A percentile compares a stretch with the other conserved stretches of the same genome.
phyloP scores from a whole-genome alignment of 805 yeast species.

The Barnettozyma botsteinii region DNA sequence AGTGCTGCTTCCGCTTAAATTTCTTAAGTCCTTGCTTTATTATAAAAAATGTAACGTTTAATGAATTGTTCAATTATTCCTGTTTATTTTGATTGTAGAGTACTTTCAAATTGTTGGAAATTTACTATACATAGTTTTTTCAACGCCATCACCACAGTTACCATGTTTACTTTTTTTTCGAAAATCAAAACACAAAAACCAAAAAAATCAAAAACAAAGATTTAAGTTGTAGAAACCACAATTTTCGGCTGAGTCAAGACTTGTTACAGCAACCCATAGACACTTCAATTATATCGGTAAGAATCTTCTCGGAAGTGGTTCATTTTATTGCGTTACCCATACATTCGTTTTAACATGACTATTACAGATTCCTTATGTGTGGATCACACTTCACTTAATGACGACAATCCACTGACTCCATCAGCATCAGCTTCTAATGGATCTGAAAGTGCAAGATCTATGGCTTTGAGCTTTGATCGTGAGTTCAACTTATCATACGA shows the following conservation, averaged over 20 bases:
- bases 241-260: too few relatives aligned
- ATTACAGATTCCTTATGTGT: constrained; percentile 3
- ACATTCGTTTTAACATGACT: not conserved
- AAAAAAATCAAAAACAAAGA: not conserved
- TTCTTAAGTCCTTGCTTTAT: not conserved
- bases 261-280: not conserved
- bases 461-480: not conserved
- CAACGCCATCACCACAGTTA: not conserved
- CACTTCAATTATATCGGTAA: not conserved
- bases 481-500: not conserved
- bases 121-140: too few relatives aligned
- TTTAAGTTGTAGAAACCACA: not conserved
- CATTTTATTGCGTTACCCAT: too few relatives aligned
- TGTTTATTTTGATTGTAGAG: too few relatives aligned
- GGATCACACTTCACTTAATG: not conserved
- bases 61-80: not conserved
- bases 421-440: too few relatives aligned
- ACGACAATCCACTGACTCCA: not conserved
- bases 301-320: too few relatives aligned
- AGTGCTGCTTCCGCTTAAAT: not conserved
- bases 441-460: not conserved
- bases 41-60: not conserved
- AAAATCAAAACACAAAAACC: not conserved
- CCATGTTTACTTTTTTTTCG: not conserved
- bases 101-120: too few relatives aligned